Conservation (phyloP, 805 yeast species). For the Phaffomyces opuntiae region DNA sequence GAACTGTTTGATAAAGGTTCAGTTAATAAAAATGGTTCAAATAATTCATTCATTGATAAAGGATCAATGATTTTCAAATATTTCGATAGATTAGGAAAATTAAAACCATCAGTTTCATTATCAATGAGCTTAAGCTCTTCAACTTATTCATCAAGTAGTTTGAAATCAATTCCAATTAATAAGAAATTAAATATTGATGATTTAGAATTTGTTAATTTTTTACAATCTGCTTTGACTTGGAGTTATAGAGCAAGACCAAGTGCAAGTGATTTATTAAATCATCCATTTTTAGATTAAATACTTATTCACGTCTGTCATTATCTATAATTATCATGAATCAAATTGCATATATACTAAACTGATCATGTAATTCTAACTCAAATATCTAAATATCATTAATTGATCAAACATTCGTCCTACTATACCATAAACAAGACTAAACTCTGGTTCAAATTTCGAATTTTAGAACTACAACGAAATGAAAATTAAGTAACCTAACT, state of each 20-base stretch:
- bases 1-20: constrained; percentile 31
- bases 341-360: no score
- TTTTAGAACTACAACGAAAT: no score
- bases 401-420: no score
- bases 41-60: constrained; percentile 14
- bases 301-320: no score
- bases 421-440: no score
- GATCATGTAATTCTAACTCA: no score
- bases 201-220: constrained; percentile 20
- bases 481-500: no score
- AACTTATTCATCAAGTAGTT: background rate
- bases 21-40: constrained; percentile 19
- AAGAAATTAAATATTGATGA: constrained; percentile 10
- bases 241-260: constrained; percentile 50
- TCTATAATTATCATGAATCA: no score
- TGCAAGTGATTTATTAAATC: constrained; percentile 45
- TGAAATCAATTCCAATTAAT: constrained; percentile 10
- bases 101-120: constrained; percentile 2
- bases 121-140: no score
- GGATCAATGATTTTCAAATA: constrained; percentile 31
- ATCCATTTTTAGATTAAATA: constrained; percentile 34
- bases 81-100: constrained; percentile 25
- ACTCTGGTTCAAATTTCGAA: no score
- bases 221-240: constrained; percentile 28
- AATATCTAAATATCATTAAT: no score